These are phyloP conservation scores for Sclerotinia borealis DNA, from an alignment of 2,329 filamentous ascomycete species.

Conservation along the genomic window DNA sequence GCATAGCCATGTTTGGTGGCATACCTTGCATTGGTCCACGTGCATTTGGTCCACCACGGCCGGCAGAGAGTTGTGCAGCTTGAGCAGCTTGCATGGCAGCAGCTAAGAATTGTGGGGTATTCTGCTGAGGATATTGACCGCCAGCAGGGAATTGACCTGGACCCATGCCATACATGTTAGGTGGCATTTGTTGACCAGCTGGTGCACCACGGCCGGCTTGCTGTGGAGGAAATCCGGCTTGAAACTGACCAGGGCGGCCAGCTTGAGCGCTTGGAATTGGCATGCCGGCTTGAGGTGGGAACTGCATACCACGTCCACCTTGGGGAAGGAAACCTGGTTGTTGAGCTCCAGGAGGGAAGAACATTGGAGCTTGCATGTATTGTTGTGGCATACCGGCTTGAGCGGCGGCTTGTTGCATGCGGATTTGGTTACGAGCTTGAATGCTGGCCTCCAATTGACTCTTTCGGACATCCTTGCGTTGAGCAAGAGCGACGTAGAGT, in stretches of 20 bases:
- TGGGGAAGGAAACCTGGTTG: constrained; percentile 63
- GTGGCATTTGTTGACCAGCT: constrained; percentile 76
- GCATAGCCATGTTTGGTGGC: constrained; percentile 62
- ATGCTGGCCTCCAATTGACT: constrained; percentile 99
- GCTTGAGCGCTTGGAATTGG: constrained; percentile 67
- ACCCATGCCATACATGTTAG: constrained; percentile 71
- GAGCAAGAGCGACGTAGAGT: constrained; percentile 92
- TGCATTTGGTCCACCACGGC: constrained; percentile 36
- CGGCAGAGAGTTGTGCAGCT: constrained; percentile 44
- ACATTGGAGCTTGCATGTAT: constrained; percentile 85
- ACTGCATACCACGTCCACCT: constrained; percentile 60
- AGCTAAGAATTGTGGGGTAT: constrained; percentile 66
- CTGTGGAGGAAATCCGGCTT: constrained; percentile 71
- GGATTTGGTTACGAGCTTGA: constrained; percentile 96
- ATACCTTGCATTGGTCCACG: constrained; percentile 61
- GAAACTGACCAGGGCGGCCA: constrained; percentile 81
- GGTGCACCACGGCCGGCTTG: constrained; percentile 83
- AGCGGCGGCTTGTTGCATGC: constrained; percentile 95
- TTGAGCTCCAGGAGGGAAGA: constrained; percentile 73
- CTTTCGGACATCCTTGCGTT: constrained; percentile 99
- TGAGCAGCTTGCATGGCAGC: constrained; percentile 73
- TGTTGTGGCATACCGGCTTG: constrained; percentile 82
- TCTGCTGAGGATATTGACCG: constrained; percentile 71
- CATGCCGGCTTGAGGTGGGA: constrained; percentile 55
- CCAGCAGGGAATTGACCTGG: constrained; percentile 74